A percentile compares a stretch with the other conserved stretches of the same genome.
Conservation (phyloP, 2,329 filamentous ascomycete genomes). For the Metarhizium anisopliae region DNA sequence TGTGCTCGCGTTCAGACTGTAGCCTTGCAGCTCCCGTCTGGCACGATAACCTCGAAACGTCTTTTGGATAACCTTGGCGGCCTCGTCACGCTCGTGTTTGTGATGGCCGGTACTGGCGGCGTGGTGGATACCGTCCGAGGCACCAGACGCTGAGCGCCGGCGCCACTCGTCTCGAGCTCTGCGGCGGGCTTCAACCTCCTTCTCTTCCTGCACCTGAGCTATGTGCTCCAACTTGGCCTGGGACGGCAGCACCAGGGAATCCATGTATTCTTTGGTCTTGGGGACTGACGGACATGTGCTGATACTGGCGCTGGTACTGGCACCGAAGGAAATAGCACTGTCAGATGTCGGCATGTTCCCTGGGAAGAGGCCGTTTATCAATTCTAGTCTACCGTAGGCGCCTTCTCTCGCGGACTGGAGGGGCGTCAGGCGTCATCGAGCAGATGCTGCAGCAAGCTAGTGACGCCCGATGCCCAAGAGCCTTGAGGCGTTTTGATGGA, state of each 20-base stretch:
- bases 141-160: slow-evolving; percentile 21
- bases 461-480: too few species aligned
- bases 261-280: slow-evolving; percentile 37
- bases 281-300: slow-evolving; percentile 1
- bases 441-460: too few species aligned
- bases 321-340: slow-evolving; percentile 7
- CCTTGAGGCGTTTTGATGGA: too few species aligned
- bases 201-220: slow-evolving; percentile 36
- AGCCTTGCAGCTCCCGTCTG: slow-evolving; percentile 60
- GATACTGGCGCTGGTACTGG: background rate
- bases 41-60: slow-evolving; percentile 71
- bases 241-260: slow-evolving; percentile 39
- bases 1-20: slow-evolving; percentile 58
- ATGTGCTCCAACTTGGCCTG: slow-evolving; percentile 39
- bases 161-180: slow-evolving; percentile 25
- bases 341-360: slow-evolving; percentile 4
- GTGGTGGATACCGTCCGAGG: slow-evolving; percentile 5
- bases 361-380: too few species aligned
- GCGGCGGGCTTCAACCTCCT: slow-evolving; percentile 34
- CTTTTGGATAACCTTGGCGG: slow-evolving; percentile 54
- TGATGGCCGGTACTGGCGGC: slow-evolving; percentile 7
- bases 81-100: slow-evolving; percentile 24
- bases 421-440: too few species aligned
- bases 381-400: too few species aligned
- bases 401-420: too few species aligned